Percentiles rank a stretch among this genome's conserved stretches.
Evolutionary conservation across 202 grass and related monocot genomes (phyloP).

Genomic region (Setaria italica): DNA sequence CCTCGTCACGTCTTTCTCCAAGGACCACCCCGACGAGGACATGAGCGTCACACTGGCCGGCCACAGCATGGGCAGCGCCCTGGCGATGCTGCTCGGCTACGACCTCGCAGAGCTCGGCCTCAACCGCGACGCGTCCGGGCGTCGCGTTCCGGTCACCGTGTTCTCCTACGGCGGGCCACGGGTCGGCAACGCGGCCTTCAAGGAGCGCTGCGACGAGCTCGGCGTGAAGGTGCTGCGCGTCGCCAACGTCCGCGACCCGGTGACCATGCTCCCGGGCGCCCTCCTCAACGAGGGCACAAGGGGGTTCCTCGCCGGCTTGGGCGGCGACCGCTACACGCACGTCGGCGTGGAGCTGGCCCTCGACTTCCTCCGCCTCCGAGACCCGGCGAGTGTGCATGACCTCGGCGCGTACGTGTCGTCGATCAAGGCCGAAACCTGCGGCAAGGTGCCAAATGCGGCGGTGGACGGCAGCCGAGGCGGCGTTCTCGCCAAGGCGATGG

Average conservation of each 20-base stretch:
- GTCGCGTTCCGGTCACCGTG: conserved; percentile 55
- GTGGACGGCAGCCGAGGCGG: not conserved
- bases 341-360: conserved; percentile 80
- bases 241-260: conserved; percentile 65
- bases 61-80: conserved; percentile 89
- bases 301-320: conserved; percentile 44
- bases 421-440: conserved; percentile 41
- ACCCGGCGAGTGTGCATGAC: conserved; percentile 74
- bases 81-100: conserved; percentile 68
- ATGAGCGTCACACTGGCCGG: conserved; percentile 77
- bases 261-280: conserved; percentile 74
- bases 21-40: conserved; percentile 35
- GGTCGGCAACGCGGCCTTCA: conserved; percentile 84
- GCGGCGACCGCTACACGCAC: conserved; percentile 63
- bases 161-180: conserved; percentile 83
- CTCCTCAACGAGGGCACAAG: conserved; percentile 70
- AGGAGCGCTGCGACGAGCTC: conserved; percentile 69
- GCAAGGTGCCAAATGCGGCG: not conserved
- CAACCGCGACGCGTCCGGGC: conserved; percentile 34
- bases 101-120: conserved; percentile 79
- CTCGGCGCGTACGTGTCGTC: conserved; percentile 65
- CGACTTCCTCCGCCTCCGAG: conserved; percentile 62
- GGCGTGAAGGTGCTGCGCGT: conserved; percentile 77
- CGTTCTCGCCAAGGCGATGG: conserved; percentile 40
- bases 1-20: conserved; percentile 30